Base-by-base conservation (phyloP, 805 yeast genomes). In the Candida odintsovae region DNA sequence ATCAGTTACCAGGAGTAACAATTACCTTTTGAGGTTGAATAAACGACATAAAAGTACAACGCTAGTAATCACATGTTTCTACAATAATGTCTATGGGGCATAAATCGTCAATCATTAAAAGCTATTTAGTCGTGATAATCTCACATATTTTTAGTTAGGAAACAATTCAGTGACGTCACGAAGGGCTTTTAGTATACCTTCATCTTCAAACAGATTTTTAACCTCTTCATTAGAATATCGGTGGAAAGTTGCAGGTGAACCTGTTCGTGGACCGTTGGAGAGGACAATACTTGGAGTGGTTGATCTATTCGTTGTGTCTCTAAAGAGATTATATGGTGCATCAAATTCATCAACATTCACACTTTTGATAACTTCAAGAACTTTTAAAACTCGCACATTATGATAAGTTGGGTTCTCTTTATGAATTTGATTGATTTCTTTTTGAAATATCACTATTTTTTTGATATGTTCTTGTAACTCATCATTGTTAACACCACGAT, bases 321-420 rank as follows among this genome's bases (percentile, higher is more conserved):
- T 28, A 13, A 15, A 12, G 13, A 28, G 4, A 33, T 16, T 33
- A 20, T 36, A 12, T 16, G 12, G 19, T n/a, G 22, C 10, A 5
- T 18, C 12, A 18, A 47, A 25, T 20, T 45, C 42, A 1, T 28
- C 41, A 19, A 48, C 37, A 15, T 42, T 42, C 11, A 48, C 13
- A 1, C 47, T 43, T 25, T 41, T 38, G 11, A 50, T 47, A 1
- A 15, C 36, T 6, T 45, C 48, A 11, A 53, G 43, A 2, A 51
- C 40, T 21, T 41, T 31, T 6, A 50, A 10, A 5, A 53, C 38
- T 20, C 51, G 22, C 3, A 25, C 10, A 11, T 40, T 54, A 47
- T 16, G 41, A 37, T 19, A 47, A 2, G 2, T 1, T 20, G 47
- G 50, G 16, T 44, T 47, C 21, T 41, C 37, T 3, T 22, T 11